Evolutionary conservation across 768 basidiomycete genomes (phyloP).

Genomic region (Phanerochaete sordida): DNA sequence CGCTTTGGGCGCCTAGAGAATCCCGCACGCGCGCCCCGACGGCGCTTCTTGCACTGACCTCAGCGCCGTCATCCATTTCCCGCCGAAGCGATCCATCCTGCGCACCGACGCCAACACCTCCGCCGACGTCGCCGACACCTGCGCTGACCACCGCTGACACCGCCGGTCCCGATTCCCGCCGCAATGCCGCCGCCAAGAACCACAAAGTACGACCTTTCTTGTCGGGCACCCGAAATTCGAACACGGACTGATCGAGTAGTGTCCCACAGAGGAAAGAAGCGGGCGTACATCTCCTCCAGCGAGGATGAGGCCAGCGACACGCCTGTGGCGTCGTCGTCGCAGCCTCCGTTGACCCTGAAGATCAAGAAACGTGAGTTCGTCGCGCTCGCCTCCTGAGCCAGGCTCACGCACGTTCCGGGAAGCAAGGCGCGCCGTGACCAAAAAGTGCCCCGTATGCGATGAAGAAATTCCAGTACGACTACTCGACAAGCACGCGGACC

Average conservation of each 20-base stretch:
- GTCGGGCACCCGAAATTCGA: constrained; percentile 5
- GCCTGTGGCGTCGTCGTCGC: constrained; percentile 33
- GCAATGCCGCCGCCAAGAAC: constrained; percentile 12
- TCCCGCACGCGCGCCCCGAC: not conserved
- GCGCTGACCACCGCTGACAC: not conserved
- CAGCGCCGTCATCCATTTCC: constrained; percentile 10
- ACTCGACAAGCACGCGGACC: constrained; percentile 56
- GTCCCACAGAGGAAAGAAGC: constrained; percentile 45
- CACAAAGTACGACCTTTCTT: constrained; percentile 26
- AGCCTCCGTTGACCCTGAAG: constrained; percentile 38
- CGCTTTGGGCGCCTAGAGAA: not conserved
- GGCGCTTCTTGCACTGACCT: not conserved
- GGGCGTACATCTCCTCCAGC: constrained; percentile 32
- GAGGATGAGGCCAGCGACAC: constrained; percentile 24
- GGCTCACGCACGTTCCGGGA: not conserved
- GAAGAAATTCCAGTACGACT: constrained; percentile 72
- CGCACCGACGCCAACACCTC: not conserved
- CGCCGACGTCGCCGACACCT: not conserved
- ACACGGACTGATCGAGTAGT: not conserved
- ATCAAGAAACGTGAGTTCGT: constrained; percentile 42
- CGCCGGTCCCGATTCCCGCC: constrained; percentile 18
- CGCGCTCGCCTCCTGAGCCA: not conserved
- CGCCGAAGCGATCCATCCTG: constrained; percentile 11
- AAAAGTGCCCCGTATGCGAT: constrained; percentile 69
- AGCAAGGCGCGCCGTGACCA: constrained; percentile 75